A percentile compares a stretch with the other conserved stretches of the same genome.
phyloP scores from a whole-genome alignment of 495 filamentous ascomycete species.

The Bombardia bombarda region DNA sequence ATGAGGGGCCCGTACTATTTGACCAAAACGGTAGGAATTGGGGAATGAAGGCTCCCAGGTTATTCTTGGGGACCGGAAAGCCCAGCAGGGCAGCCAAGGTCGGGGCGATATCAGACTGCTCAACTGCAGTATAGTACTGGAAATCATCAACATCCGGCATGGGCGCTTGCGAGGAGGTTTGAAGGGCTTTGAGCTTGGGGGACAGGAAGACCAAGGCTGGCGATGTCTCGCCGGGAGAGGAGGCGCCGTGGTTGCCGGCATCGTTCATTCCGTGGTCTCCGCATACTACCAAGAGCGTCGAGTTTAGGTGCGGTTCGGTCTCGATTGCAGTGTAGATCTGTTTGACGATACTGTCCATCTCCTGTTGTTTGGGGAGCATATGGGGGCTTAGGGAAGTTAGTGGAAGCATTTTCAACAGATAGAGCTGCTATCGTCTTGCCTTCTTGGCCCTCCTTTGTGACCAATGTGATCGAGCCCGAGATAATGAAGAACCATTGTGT shows the following conservation, averaged over 20 bases:
- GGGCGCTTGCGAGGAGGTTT: constrained; percentile 35
- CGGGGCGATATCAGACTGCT: constrained; percentile 89
- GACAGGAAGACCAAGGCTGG: constrained; percentile 88
- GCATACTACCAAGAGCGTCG: constrained; percentile 75
- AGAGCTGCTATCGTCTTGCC: constrained; percentile 34
- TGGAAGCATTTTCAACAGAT: neutral
- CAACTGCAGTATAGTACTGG: constrained; percentile 71
- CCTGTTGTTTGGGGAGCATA: constrained; percentile 86
- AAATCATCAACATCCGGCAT: constrained; percentile 49
- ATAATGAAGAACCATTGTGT: constrained; percentile 89
- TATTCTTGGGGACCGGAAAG: constrained; percentile 87
- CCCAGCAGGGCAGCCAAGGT: constrained; percentile 83
- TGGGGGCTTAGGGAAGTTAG: constrained; percentile 49
- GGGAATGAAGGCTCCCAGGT: constrained; percentile 77
- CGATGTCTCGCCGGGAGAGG: constrained; percentile 85
- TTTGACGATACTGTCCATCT: constrained; percentile 83
- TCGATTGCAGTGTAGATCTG: constrained; percentile 71
- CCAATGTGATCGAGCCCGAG: constrained; percentile 96
- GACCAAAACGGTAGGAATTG: constrained; percentile 71
- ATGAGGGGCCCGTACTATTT: constrained; percentile 34
- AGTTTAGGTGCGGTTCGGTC: constrained; percentile 56
- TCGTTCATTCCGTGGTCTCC: constrained; percentile 99
- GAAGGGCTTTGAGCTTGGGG: constrained; percentile 62
- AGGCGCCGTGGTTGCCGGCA: constrained; percentile 93
- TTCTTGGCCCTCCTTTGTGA: constrained; percentile 87